A percentile compares a stretch with the other conserved stretches of the same genome.
Conservation (phyloP, 108 stramenopile genomes). For the Cylindrotheca fusiformis region DNA sequence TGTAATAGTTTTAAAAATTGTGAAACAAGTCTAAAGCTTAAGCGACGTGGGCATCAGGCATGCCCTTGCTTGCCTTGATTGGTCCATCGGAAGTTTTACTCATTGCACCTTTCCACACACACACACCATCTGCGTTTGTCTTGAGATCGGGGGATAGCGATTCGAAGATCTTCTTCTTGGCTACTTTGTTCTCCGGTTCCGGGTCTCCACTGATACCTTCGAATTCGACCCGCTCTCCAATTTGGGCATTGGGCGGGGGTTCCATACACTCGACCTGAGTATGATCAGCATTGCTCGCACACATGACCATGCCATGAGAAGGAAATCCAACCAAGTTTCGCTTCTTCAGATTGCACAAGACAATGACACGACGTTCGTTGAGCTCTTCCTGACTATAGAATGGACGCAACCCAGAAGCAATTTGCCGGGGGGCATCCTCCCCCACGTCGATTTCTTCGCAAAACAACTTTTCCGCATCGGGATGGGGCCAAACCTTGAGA, state of each 20-base stretch:
- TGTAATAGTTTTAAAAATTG: too few species aligned
- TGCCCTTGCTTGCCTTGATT: constrained; percentile 75
- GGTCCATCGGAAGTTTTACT: constrained; percentile 56
- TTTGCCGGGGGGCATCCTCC: constrained; percentile 80
- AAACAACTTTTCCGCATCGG: constrained; percentile 93
- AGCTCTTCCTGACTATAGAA: constrained; percentile 89
- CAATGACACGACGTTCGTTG: constrained; percentile 77
- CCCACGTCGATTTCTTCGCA: constrained; percentile 98
- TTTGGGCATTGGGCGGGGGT: constrained; percentile 70
- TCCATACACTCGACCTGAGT: constrained; percentile 75
- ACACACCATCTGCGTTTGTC: constrained; percentile 72
- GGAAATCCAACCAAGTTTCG: constrained; percentile 87
- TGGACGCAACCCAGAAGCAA: constrained; percentile 91
- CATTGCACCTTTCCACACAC: constrained; percentile 73
- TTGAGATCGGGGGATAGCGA: constrained; percentile 75
- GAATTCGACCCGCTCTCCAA: constrained; percentile 81
- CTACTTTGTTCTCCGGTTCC: constrained; percentile 84
- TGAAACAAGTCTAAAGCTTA: too few species aligned
- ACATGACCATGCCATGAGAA: constrained; percentile 91
- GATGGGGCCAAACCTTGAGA: constrained; percentile 92
- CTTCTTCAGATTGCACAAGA: constrained; percentile 95
- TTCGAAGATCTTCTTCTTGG: constrained; percentile 91
- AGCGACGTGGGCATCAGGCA: constrained; percentile 79
- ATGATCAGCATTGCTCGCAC: constrained; percentile 83
- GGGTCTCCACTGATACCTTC: constrained; percentile 71